Percentiles rank a stretch among this genome's conserved stretches.
phyloP scores from a whole-genome alignment of 257 asterid species.

The Lycium ferocissimum region DNA sequence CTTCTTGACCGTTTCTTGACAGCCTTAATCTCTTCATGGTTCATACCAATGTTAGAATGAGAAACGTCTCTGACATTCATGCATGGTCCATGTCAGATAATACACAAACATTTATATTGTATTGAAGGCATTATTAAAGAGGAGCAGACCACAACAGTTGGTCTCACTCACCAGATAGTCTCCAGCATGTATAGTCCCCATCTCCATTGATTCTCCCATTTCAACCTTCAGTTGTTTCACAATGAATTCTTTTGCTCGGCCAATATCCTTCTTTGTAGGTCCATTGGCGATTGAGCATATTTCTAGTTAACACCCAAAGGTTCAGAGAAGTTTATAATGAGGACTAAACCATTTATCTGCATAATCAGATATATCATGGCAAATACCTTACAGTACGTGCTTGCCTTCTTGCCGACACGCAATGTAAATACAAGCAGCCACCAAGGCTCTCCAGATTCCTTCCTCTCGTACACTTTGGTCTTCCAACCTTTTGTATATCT shows the following conservation, averaged over 20 bases:
- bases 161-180: constrained; percentile 79
- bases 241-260: constrained; percentile 89
- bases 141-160: constrained; percentile 1
- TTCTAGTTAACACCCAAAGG: constrained; percentile 64
- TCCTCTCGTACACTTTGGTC: constrained; percentile 95
- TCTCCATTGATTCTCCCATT: constrained; percentile 90
- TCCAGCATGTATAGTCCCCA: constrained; percentile 87
- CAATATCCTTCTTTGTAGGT: constrained; percentile 91
- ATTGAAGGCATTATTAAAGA: background rate
- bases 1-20: constrained; percentile 91
- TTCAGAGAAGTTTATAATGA: constrained; percentile 49
- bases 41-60: constrained; percentile 94
- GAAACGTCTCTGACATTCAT: constrained; percentile 72
- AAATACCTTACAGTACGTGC: constrained; percentile 91
- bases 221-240: constrained; percentile 93
- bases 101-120: background rate
- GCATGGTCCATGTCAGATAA: constrained; percentile 31
- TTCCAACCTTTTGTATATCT: constrained; percentile 81
- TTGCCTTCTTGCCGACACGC: constrained; percentile 93
- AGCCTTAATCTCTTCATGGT: constrained; percentile 79
- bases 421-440: constrained; percentile 89
- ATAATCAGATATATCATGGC: constrained; percentile 40
- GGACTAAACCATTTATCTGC: constrained; percentile 37
- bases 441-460: constrained; percentile 86
- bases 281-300: constrained; percentile 91